Evolutionary conservation across 225 moss, liverwort and hornwort genomes (phyloP), one percentile per base, ranked within the genome.

Genomic region (Physcomitrium patens): DNA sequence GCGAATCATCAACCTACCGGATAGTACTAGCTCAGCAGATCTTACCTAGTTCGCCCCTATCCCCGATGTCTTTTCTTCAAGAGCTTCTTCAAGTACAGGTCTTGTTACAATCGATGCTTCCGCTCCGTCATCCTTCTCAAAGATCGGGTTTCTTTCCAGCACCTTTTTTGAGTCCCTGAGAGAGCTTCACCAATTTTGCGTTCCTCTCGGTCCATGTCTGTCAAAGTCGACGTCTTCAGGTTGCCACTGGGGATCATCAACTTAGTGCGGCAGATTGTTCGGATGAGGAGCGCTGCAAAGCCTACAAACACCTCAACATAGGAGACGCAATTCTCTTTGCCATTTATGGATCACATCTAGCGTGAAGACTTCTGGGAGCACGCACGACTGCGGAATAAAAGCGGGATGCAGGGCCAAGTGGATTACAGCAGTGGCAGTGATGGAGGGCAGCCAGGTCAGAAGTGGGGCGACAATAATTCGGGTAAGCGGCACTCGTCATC

Each of bases 391-490:
- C 47, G 26, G 26, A 42, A 63, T 56, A n/a, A 17, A 28, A 63
- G 60, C 44, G 67, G 60, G 72, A 92, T 92, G 91, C 87, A 89
- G 80, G 78, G 81, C 53, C 81, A 91, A 74, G 89, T 78, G 67
- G 87, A 92, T 17, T 79, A 82, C 60, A 92, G 87, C 73, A 89
- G 84, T 75, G 91, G 86, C 78, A 87, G 87, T 78, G 91, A 92
- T 57, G 91, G 83, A 51, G 87, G 82, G 1, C 83, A 80, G 14
- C 73, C 56, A 22, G 27, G 65, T 51, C 68, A 75, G 46, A 78
- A 76, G 51, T 85, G 85, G 89, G 63, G 70, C 3, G 85, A 77
- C 42, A 71, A 75, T 75, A 77, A 83, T 78, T 87, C 91, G 48
- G 81, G 78, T 22, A 89, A 89, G 72, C 83, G 87, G 7, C 79